These are phyloP conservation scores for Candida schatavii DNA, from an alignment of 805 yeast genomes.

Conservation along the genomic window DNA sequence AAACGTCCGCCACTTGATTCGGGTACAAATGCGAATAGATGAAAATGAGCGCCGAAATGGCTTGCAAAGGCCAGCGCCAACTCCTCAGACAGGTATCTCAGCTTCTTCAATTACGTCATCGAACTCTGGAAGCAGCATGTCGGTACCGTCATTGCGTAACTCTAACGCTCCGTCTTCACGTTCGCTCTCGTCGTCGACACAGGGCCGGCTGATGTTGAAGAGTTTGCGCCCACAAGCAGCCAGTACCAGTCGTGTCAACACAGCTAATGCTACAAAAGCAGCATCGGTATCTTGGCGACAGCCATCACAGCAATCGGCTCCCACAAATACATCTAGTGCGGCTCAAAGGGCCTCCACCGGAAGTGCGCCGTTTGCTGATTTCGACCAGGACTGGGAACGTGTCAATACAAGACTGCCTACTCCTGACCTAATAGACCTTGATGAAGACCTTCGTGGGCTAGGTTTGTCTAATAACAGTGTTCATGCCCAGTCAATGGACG, in stretches of 20 bases:
- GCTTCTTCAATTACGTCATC: too few relatives aligned
- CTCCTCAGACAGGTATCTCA: slow-evolving; percentile 7
- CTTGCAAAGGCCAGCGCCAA: slow-evolving; percentile 9
- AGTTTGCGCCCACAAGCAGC: slow-evolving; percentile 1
- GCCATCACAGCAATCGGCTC: slow-evolving; percentile 5
- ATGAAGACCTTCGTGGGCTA: slow-evolving; percentile 41
- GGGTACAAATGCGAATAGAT: slow-evolving; percentile 40
- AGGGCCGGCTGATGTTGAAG: slow-evolving; percentile 1
- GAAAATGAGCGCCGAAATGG: slow-evolving; percentile 25
- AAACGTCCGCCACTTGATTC: slow-evolving; percentile 39
- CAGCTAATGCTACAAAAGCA: slow-evolving; percentile 3
- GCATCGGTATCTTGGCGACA: slow-evolving; percentile 5
- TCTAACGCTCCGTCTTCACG: slow-evolving; percentile 6
- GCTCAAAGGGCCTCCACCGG: neutral
- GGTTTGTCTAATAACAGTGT: slow-evolving; percentile 1
- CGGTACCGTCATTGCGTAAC: slow-evolving; percentile 16
- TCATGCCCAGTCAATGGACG: slow-evolving; percentile 19
- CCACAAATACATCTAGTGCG: neutral
- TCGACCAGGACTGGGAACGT: slow-evolving; percentile 39
- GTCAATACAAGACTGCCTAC: slow-evolving; percentile 18
- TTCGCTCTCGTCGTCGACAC: slow-evolving; percentile 7
- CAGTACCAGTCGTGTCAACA: neutral
- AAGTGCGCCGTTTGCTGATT: slow-evolving; percentile 27
- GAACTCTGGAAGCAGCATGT: slow-evolving; percentile 7
- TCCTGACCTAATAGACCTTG: slow-evolving; percentile 72